Evolutionary conservation across 2,329 filamentous ascomycete species (phyloP), one percentile per base, ranked within the genome.

Genomic region (Knoxdaviesia capensis): DNA sequence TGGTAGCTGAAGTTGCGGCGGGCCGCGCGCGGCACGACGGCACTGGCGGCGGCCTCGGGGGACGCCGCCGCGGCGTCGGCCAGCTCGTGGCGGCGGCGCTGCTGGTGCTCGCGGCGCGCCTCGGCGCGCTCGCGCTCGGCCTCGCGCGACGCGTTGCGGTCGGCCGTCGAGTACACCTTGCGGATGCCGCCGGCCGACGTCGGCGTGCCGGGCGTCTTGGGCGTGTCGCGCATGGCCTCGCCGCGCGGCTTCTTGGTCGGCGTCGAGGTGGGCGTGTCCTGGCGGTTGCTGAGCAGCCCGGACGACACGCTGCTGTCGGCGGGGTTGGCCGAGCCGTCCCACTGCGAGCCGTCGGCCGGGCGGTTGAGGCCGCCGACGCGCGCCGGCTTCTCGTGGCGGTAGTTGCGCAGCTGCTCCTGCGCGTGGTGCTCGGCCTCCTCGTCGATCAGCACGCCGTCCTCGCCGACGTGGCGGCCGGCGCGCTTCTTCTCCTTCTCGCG

Each of bases 291-390:
- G 42, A 78, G 66, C 35, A 80, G 65, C 48, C 81, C 70, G 46
- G 74, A 69, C 11, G 56, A 54, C 34, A 75, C 73, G n/a, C 66
- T 70, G 33, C 75, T 77, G 53, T 70, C 71, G 49, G 78, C 75
- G 40, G 78, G 79, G 57, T 72, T 75, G 11, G 69, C 74, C 8
- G 66, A 72, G 38, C 82, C 83, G 54, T 92, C 82, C 69, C 84
- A 93, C 49, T 74, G 65, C 45, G 76, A 81, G 46, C 78, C 81
- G 50, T 94, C 88, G 37, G 77, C 69, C 49, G 80, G 68, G 51
- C 79, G 77, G 61, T 96, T 96, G 57, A 96, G 64, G 20, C 88
- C 88, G 34, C 88, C 88, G 2, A 96, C 86, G 41, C 81, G 72
- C 1, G 88, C 88, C 2, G 85, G 66, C 56, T 79, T 83, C 62